Conservation (phyloP, 495 filamentous ascomycete species). For the Filosporella fistucella region DNA sequence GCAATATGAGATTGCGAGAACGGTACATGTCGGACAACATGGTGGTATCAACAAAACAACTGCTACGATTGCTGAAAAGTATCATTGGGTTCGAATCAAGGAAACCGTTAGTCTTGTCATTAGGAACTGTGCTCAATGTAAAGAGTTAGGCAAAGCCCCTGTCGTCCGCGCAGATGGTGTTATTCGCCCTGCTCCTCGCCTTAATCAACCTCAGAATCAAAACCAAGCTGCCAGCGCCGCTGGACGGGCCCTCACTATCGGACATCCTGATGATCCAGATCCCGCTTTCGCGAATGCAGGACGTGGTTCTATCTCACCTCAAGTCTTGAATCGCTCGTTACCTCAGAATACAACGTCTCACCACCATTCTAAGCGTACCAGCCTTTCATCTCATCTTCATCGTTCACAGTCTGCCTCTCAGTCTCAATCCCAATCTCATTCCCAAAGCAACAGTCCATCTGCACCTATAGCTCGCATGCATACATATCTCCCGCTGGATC, state of each 20-base stretch:
- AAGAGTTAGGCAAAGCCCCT: constrained; percentile 67
- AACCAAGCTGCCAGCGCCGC: constrained; percentile 18
- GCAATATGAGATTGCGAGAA: constrained; percentile 85
- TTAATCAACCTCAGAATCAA: not conserved
- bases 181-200: constrained; percentile 9
- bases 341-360: constrained; percentile 6
- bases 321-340: constrained; percentile 20
- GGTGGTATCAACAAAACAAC: constrained; percentile 98
- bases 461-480: constrained; percentile 18
- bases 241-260: constrained; percentile 14
- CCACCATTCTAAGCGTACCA: too few species aligned
- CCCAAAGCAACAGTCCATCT: constrained; percentile 4
- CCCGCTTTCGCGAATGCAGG: constrained; percentile 8
- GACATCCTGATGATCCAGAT: constrained; percentile 1
- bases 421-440: constrained; percentile 14
- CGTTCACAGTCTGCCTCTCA: constrained; percentile 6
- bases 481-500: constrained; percentile 24
- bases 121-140: constrained; percentile 86
- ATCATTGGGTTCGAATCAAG: constrained; percentile 98
- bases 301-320: constrained; percentile 21
- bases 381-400: not conserved
- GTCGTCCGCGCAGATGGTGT: constrained; percentile 27
- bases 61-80: constrained; percentile 86
- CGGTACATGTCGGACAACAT: constrained; percentile 70
- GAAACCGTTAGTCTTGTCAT: constrained; percentile 95